Conservation (phyloP, 106 monocot species). For the Phalaenopsis aphrodite region DNA sequence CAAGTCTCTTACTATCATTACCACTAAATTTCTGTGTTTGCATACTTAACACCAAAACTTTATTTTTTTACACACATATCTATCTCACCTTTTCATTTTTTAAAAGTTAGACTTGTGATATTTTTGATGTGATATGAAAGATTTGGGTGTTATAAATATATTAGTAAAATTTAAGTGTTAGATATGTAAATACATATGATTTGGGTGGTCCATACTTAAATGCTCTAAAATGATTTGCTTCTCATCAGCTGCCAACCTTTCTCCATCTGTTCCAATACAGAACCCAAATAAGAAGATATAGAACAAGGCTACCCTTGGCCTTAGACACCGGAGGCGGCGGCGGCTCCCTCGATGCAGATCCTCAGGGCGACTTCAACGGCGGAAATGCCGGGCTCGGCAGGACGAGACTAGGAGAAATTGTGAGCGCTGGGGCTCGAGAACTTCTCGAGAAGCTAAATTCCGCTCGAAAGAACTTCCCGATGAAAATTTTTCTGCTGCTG, state of each 20-base stretch:
- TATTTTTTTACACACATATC: too few relatives aligned
- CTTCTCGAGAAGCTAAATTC: slow-evolving; percentile 69
- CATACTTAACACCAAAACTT: too few relatives aligned
- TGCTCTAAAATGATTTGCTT: background rate
- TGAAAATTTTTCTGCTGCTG: slow-evolving; percentile 87
- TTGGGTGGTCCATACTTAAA: too few relatives aligned
- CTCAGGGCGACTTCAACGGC: slow-evolving; percentile 22
- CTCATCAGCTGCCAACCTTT: background rate
- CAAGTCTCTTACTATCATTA: too few relatives aligned
- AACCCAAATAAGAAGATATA: slow-evolving; percentile 2
- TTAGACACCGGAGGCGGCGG: slow-evolving; percentile 50
- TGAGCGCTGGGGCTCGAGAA: slow-evolving; percentile 45
- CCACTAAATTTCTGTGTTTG: too few relatives aligned
- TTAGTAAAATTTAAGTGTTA: too few relatives aligned
- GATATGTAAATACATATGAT: too few relatives aligned
- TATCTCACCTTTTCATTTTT: too few relatives aligned
- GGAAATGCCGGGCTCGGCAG: slow-evolving; percentile 39
- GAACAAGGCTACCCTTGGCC: slow-evolving; percentile 41
- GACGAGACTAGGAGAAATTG: slow-evolving; percentile 69
- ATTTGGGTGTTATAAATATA: too few relatives aligned
- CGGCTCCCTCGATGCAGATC: slow-evolving; percentile 20
- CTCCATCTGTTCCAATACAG: background rate
- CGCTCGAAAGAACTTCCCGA: slow-evolving; percentile 71
- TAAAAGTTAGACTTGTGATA: too few relatives aligned
- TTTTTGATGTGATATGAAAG: too few relatives aligned